Base-by-base conservation (phyloP, 1,284 basidiomycete genomes). In the Ceratobasidium sp. region DNA sequence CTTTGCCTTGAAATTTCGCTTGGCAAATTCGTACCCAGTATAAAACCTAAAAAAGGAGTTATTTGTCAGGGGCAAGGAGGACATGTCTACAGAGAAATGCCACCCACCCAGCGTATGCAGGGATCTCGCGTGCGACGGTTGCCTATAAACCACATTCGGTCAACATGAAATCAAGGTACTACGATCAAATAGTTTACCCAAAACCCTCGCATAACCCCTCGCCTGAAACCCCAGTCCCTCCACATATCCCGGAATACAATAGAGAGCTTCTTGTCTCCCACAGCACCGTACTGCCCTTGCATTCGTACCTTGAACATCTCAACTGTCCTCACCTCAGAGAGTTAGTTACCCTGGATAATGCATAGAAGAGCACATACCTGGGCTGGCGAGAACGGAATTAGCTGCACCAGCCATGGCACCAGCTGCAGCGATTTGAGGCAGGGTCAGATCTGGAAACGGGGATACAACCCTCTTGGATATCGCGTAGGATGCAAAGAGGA, bases 281-380 rank as follows among this genome's bases (percentile, higher is more conserved):
- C 85, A 1, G 85, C 87, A 22, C 93, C 94, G 78, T 95, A 96
- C 80, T 97, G 94, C 4, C 94, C 96, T 84, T 99, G 97, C 96
- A 98, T 98, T n/a, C 95, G 89, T 59, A 99, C 95, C 84, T 96
- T 95, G 83, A 93, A 93, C 91, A 94, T 93, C 81, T 94, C 93
- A 69, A 94, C 93, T 93, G 76, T 29, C 45, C n/a, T 8, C 57
- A 29, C 50, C 50, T 50, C 36, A 22, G n/a, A n/a, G n/a, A 27
- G 53, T 11, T 41, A 41, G 36, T 41, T 41, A 41, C 36, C 11
- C 47, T 51, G 15, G 19, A 50, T 47, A 17, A 57, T 19, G 45
- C 56, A 56, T n/a, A 48, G 50, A 27, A 36, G 22, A 17, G 22
- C 0, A 80, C 87, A 60, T 59, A 93, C 94, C 92, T 75, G 97